A percentile compares a stretch with the other conserved stretches of the same genome.
phyloP scores from a whole-genome alignment of 768 basidiomycete species.

The Tylopilus balloui region DNA sequence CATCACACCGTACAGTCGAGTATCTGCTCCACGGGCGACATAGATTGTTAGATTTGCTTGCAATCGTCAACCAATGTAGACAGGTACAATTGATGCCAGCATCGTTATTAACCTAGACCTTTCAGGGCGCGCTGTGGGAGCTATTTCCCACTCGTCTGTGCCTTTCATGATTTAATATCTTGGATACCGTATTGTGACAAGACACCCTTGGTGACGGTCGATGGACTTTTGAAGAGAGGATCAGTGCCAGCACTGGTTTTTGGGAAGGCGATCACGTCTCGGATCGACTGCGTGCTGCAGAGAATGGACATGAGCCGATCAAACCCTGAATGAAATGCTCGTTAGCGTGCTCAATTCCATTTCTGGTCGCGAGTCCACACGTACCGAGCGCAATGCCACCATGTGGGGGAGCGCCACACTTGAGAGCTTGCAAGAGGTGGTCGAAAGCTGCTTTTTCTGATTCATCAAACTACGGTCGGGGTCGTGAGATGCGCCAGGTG shows the following conservation, averaged over 20 bases:
- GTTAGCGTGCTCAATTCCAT: conserved; percentile 7
- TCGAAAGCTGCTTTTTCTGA: conserved; percentile 71
- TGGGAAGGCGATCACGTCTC: conserved; percentile 96
- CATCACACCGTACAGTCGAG: conserved; percentile 1
- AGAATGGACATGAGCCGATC: conserved; percentile 91
- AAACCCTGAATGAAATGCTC: conserved; percentile 54
- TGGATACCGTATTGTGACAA: conserved; percentile 64
- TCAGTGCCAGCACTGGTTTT: conserved; percentile 84
- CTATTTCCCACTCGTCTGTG: not conserved
- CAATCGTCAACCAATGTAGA: not conserved
- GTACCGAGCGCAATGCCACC: conserved; percentile 89
- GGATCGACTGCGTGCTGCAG: conserved; percentile 80
- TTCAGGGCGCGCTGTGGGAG: not conserved
- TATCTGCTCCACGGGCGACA: not conserved
- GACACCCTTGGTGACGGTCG: conserved; percentile 46
- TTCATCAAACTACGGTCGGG: conserved; percentile 56
- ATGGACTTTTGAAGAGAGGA: conserved; percentile 85
- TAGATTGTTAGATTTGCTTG: not conserved
- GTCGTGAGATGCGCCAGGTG: conserved; percentile 10
- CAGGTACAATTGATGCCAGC: not conserved
- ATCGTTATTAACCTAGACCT: not conserved
- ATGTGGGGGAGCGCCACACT: conserved; percentile 91
- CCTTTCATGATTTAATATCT: conserved; percentile 19
- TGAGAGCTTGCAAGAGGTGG: conserved; percentile 82
- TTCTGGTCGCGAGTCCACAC: conserved; percentile 17